Percentiles rank a stretch among this genome's conserved stretches.
These are phyloP conservation scores for Saccharomyces eubayanus DNA, from an alignment of 805 yeast genomes.

Conservation along the genomic window DNA sequence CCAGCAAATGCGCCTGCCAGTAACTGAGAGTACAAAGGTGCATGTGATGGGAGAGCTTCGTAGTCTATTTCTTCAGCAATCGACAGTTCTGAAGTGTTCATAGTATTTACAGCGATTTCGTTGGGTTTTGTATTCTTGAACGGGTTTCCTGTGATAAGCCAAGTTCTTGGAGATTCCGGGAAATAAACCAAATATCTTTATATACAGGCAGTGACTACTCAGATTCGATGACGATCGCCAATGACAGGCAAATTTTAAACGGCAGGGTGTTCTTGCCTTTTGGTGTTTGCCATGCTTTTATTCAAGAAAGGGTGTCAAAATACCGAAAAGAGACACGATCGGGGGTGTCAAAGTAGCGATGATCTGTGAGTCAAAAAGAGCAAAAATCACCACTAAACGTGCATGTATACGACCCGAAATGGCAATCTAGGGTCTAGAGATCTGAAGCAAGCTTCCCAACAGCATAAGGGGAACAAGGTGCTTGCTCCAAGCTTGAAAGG, in stretches of 20 bases:
- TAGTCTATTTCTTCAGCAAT: constrained; percentile 59
- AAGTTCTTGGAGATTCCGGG: background rate
- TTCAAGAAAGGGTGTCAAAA: background rate
- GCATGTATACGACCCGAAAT: background rate
- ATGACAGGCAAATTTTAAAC: background rate
- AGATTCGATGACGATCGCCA: background rate
- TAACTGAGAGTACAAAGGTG: constrained; percentile 74
- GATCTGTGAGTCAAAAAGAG: background rate
- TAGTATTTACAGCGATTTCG: background rate
- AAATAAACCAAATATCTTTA: background rate
- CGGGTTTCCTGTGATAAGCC: too few relatives aligned
- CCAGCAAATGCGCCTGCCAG: constrained; percentile 98
- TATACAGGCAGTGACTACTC: background rate
- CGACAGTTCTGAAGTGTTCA: constrained; percentile 4
- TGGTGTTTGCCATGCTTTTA: background rate
- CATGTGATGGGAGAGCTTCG: constrained; percentile 83
- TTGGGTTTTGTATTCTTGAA: background rate
- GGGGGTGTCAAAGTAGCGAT: background rate
- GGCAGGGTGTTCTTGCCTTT: background rate
- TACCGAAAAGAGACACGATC: background rate
- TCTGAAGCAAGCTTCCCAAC: background rate
- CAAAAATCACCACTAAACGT: background rate
- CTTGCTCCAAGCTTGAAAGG: background rate
- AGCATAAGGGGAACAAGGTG: background rate
- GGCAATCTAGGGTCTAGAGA: background rate